These are phyloP conservation scores for Talaromyces sp. DNA, from an alignment of 2,329 filamentous ascomycete species.

Conservation along the genomic window DNA sequence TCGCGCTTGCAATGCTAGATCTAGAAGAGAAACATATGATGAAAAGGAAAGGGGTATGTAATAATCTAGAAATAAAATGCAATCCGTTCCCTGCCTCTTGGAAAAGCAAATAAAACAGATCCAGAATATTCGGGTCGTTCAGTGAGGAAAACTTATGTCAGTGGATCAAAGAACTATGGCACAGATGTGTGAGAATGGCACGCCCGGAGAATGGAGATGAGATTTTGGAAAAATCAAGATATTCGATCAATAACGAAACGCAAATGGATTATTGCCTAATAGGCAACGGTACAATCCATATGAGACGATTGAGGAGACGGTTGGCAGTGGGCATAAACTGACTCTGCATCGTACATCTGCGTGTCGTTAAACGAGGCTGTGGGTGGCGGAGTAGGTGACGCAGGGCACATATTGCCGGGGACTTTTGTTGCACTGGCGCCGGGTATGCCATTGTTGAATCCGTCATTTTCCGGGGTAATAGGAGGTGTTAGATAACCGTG, in stretches of 20 bases:
- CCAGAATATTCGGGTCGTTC: conserved; percentile 8
- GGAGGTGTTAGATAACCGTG: conserved; percentile 45
- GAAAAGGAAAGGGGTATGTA: conserved; percentile 24
- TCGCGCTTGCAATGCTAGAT: conserved; percentile 45
- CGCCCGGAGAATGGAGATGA: conserved; percentile 3
- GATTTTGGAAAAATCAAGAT: background rate
- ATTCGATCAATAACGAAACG: too few species aligned
- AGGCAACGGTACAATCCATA: conserved; percentile 29
- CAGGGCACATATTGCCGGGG: conserved; percentile 25
- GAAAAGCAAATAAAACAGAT: conserved; percentile 8
- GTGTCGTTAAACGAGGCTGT: conserved; percentile 31
- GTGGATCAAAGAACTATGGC: conserved; percentile 14
- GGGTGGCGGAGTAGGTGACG: conserved; percentile 32
- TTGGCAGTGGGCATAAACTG: conserved; percentile 29
- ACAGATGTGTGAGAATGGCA: conserved; percentile 12
- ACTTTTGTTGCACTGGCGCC: conserved; percentile 25
- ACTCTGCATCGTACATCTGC: conserved; percentile 31
- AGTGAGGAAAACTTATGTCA: conserved; percentile 6
- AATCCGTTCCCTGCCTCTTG: conserved; percentile 8
- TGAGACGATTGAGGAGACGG: conserved; percentile 28
- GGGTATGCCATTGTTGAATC: conserved; percentile 26
- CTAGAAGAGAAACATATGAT: conserved; percentile 23
- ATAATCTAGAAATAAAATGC: conserved; percentile 25
- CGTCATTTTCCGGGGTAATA: conserved; percentile 42
- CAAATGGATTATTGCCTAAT: conserved; percentile 13